Percentiles rank a stretch among this genome's conserved stretches.
These are phyloP conservation scores for Chlorella sp. DNA, from an alignment of 139 green algal species.

Conservation along the genomic window DNA sequence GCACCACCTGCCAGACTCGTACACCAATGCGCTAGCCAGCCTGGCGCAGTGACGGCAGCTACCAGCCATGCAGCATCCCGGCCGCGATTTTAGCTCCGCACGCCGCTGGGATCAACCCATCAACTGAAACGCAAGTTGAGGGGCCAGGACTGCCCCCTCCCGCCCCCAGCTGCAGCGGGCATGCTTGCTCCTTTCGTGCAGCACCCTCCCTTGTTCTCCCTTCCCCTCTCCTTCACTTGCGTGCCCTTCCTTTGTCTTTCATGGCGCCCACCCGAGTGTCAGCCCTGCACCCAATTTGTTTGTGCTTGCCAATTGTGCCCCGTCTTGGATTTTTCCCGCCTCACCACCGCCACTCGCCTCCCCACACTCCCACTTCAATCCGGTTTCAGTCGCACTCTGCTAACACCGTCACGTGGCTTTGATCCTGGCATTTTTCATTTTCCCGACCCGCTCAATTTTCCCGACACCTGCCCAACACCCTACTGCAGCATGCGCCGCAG, in stretches of 20 bases:
- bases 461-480: no score
- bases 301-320: no score
- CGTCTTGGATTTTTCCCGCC: no score
- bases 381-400: no score
- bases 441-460: no score
- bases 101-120: neutral
- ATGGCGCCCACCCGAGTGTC: neutral
- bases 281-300: no score
- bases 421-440: no score
- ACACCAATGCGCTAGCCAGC: constrained; percentile 1
- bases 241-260: neutral
- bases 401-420: no score
- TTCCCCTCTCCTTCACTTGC: neutral
- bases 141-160: neutral
- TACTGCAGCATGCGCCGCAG: no score
- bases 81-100: neutral
- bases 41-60: neutral
- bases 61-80: neutral
- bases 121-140: no score
- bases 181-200: neutral
- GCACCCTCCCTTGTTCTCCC: neutral
- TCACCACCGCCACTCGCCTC: no score
- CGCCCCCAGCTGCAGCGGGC: neutral
- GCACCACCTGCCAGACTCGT: constrained; percentile 8
- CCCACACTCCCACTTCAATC: no score